These are phyloP conservation scores for Vaccinium macrocarpon DNA, from an alignment of 148 eudicot genomes.

Conservation along the genomic window DNA sequence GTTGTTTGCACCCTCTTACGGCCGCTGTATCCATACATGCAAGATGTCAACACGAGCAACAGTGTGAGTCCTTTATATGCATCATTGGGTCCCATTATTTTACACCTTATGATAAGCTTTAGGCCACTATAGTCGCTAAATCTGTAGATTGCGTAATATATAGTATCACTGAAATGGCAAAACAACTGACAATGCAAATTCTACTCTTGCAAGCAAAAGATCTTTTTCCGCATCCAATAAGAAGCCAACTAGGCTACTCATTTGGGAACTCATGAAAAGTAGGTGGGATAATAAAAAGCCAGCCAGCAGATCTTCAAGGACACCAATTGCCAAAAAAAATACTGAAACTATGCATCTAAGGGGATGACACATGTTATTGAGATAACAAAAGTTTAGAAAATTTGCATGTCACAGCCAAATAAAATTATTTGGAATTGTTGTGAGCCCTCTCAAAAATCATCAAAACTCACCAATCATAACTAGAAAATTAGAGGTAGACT, in stretches of 20 bases:
- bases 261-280: neutral
- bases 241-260: neutral
- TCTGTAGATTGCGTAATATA: neutral
- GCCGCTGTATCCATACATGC: neutral
- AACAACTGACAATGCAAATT: neutral
- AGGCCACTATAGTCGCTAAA: neutral
- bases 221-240: neutral
- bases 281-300: neutral
- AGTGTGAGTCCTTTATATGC: neutral
- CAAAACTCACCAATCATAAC: slow-evolving; percentile 9
- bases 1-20: neutral
- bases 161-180: neutral
- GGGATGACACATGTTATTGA: neutral
- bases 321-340: neutral
- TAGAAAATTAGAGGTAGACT: slow-evolving; percentile 29
- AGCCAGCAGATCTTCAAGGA: neutral
- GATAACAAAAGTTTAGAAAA: neutral
- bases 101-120: neutral
- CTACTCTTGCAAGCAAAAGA: neutral
- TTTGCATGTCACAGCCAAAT: neutral
- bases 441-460: neutral
- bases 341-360: neutral
- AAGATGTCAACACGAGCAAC: neutral
- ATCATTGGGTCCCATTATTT: neutral
- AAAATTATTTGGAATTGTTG: neutral